Percentiles rank a stretch among this genome's conserved stretches.
These are phyloP conservation scores for Coffea humblotiana DNA, from an alignment of 305 asterid species.

Conservation along the genomic window DNA sequence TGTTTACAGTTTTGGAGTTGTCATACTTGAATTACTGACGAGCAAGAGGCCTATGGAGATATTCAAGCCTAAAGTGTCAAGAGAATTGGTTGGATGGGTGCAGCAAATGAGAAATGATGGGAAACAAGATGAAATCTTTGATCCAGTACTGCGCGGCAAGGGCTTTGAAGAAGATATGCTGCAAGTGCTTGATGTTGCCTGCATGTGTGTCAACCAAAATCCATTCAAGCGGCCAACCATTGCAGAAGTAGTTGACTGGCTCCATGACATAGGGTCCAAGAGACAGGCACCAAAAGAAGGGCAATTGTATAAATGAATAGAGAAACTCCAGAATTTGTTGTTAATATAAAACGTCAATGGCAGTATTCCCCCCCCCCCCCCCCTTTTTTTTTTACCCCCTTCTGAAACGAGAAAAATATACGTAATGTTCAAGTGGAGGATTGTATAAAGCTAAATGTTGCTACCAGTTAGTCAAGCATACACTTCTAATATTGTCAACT, in stretches of 20 bases:
- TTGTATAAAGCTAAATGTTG: constrained; percentile 1
- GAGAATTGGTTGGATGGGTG: constrained; percentile 83
- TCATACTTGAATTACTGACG: constrained; percentile 81
- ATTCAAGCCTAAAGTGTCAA: constrained; percentile 72
- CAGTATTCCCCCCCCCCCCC: too few relatives aligned
- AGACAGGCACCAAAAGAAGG: constrained; percentile 38
- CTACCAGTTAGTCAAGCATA: not conserved
- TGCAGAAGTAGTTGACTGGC: constrained; percentile 76
- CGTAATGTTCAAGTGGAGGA: not conserved
- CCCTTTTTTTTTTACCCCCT: constrained; percentile 5
- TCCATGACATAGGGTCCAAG: constrained; percentile 51
- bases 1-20: constrained; percentile 91
- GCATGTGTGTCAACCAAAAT: constrained; percentile 79
- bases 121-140: constrained; percentile 70
- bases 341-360: constrained; percentile 34
- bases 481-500: not conserved
- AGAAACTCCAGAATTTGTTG: constrained; percentile 29
- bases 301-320: constrained; percentile 21
- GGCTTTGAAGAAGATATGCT: constrained; percentile 85
- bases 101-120: constrained; percentile 76
- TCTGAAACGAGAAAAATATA: not conserved
- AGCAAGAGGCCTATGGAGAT: constrained; percentile 91
- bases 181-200: constrained; percentile 77
- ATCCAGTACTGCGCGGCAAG: constrained; percentile 63
- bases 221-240: constrained; percentile 88